Percentiles rank a stretch among this genome's conserved stretches.
Evolutionary conservation across 805 yeast genomes (phyloP).

Genomic region (Starmera pachycereana): DNA sequence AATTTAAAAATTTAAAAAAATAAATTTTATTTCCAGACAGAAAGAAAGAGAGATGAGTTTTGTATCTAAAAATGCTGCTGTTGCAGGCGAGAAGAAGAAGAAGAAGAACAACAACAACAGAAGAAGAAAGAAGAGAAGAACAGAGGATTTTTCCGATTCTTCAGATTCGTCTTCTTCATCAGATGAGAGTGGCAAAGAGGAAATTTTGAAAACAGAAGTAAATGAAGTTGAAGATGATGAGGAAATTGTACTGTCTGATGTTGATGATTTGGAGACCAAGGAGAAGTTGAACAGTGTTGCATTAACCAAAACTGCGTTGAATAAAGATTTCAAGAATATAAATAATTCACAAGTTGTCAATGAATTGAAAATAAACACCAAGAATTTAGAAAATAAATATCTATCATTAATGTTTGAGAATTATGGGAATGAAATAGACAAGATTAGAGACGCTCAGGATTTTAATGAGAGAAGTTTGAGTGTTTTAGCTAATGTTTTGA

Average conservation of each 20-base stretch:
- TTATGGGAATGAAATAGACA: constrained; percentile 53
- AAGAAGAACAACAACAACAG: constrained; percentile 30
- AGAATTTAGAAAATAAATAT: constrained; percentile 38
- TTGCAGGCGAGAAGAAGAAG: constrained; percentile 4
- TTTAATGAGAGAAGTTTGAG: constrained; percentile 45
- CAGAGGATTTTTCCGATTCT: constrained; percentile 56
- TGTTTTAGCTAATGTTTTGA: constrained; percentile 3
- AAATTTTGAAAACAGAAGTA: constrained; percentile 7
- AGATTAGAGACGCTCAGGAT: constrained; percentile 52
- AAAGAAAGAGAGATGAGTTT: constrained; percentile 9
- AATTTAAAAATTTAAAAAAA: too few species aligned
- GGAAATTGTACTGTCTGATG: constrained; percentile 22
- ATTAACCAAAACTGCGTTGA: constrained; percentile 25
- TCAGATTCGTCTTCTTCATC: constrained; percentile 38
- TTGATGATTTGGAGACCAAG: constrained; percentile 12
- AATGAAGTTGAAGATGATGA: constrained; percentile 3
- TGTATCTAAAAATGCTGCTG: constrained; percentile 14
- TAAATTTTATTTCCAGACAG: not conserved
- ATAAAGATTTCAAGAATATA: constrained; percentile 17
- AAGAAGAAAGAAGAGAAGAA: constrained; percentile 74
- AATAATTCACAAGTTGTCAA: constrained; percentile 22
- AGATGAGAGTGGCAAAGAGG: constrained; percentile 21
- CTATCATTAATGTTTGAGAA: constrained; percentile 43
- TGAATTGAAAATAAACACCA: constrained; percentile 21
- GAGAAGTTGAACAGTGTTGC: constrained; percentile 12